These are phyloP conservation scores for Prunus yedoensis DNA, from an alignment of 331 rosid genomes.

Conservation along the genomic window DNA sequence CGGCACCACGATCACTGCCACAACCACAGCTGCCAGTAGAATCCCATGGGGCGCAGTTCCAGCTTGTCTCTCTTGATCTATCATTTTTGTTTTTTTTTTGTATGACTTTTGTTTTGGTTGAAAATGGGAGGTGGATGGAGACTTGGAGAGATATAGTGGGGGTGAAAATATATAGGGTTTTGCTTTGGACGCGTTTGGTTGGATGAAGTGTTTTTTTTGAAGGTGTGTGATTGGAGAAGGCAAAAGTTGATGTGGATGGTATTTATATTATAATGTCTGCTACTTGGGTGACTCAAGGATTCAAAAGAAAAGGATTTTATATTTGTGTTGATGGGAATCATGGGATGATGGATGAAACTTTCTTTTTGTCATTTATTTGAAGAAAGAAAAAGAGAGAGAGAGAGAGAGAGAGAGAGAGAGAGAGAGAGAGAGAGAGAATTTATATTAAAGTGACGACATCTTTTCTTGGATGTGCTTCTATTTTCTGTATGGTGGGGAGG, in stretches of 20 bases:
- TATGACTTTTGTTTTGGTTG: not conserved
- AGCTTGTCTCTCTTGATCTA: slow-evolving; percentile 13
- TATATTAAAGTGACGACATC: not conserved
- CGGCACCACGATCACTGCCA: slow-evolving; percentile 56
- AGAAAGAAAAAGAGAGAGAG: not conserved
- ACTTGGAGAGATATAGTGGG: not conserved
- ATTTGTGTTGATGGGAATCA: not conserved
- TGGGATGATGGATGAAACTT: not conserved
- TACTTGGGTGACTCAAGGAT: not conserved
- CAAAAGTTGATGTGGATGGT: not conserved
- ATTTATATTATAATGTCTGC: not conserved
- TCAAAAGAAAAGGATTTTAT: not conserved
- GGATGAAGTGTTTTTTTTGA: not conserved
- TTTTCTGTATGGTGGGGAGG: no score
- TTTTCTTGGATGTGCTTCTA: not conserved
- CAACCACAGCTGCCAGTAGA: slow-evolving; percentile 64
- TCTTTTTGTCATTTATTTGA: not conserved
- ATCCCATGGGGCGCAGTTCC: slow-evolving; percentile 75
- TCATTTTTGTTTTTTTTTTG: not conserved
- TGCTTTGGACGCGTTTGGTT: slow-evolving; percentile 18
- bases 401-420: no score
- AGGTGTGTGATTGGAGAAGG: not conserved
- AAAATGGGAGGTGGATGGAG: no score
- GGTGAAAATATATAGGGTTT: slow-evolving; percentile 4
- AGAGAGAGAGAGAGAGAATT: not conserved